Percentiles rank a stretch among this genome's conserved stretches.
phyloP scores from a whole-genome alignment of 257 asterid genomes.

The Coffea canephora region DNA sequence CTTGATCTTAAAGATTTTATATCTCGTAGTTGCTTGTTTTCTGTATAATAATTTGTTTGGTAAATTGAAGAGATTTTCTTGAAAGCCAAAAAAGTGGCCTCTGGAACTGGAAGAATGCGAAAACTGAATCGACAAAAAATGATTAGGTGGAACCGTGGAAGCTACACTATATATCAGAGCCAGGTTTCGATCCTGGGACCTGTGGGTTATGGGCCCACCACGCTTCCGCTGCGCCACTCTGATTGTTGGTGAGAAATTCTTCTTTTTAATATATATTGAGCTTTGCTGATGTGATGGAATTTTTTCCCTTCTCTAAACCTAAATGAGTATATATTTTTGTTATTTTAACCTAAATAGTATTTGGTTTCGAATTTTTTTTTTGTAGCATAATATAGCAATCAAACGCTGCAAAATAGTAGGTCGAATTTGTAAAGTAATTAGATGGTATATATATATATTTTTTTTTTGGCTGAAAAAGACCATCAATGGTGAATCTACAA shows the following conservation, averaged over 20 bases:
- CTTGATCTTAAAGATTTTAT: background rate
- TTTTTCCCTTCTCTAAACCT: too few relatives aligned
- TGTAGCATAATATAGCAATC: too few relatives aligned
- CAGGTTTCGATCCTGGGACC: conserved; percentile 99
- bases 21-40: background rate
- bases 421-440: too few relatives aligned
- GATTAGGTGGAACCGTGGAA: background rate
- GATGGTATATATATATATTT: too few relatives aligned
- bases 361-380: too few relatives aligned
- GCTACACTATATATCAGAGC: conserved; percentile 61
- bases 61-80: background rate
- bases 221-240: conserved; percentile 99
- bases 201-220: conserved; percentile 95
- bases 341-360: too few relatives aligned
- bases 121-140: background rate
- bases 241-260: conserved; percentile 17
- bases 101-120: background rate
- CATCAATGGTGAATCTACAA: too few relatives aligned
- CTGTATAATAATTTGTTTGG: background rate
- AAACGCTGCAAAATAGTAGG: too few relatives aligned
- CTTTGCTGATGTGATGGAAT: too few relatives aligned
- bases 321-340: too few relatives aligned
- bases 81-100: background rate
- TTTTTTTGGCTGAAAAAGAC: too few relatives aligned
- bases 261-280: too few relatives aligned